Percentiles rank a stretch among this genome's conserved stretches.
These are phyloP conservation scores for Coniella lustricola DNA, from an alignment of 2,329 filamentous ascomycete species.

Conservation along the genomic window DNA sequence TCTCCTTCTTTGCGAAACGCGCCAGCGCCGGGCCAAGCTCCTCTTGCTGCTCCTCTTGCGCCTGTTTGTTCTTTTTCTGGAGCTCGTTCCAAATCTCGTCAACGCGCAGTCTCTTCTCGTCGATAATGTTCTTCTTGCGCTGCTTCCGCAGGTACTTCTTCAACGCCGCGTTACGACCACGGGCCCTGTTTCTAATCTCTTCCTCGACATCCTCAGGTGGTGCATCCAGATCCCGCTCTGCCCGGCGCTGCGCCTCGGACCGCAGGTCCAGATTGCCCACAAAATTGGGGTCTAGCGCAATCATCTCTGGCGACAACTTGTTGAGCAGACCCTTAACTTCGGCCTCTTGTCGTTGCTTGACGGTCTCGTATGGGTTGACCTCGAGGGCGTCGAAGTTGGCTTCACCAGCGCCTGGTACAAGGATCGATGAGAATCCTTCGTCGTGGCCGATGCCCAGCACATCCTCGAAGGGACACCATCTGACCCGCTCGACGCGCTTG, in stretches of 20 bases:
- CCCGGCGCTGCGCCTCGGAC: constrained; percentile 67
- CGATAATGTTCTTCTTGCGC: constrained; percentile 86
- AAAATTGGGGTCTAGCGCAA: constrained; percentile 85
- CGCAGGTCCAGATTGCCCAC: constrained; percentile 81
- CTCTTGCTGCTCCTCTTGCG: constrained; percentile 55
- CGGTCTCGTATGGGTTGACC: constrained; percentile 89
- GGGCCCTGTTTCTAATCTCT: constrained; percentile 66
- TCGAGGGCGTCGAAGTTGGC: constrained; percentile 94
- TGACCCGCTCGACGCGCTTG: constrained; percentile 68
- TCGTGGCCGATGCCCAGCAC: constrained; percentile 79
- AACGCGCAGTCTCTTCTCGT: constrained; percentile 83
- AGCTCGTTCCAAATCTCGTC: constrained; percentile 74
- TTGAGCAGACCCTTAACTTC: constrained; percentile 88
- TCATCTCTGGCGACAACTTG: constrained; percentile 96
- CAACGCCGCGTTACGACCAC: constrained; percentile 84
- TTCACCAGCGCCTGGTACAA: constrained; percentile 92
- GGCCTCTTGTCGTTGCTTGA: constrained; percentile 83
- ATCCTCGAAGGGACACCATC: constrained; percentile 95
- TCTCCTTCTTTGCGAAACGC: constrained; percentile 71
- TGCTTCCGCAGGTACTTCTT: constrained; percentile 89
- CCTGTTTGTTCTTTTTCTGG: constrained; percentile 58
- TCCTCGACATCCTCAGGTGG: constrained; percentile 51
- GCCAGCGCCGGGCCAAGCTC: constrained; percentile 80
- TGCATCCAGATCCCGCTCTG: constrained; percentile 73
- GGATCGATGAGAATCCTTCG: constrained; percentile 78